Percentiles rank a stretch among this genome's conserved stretches.
These are phyloP conservation scores for Aspergillus sclerotioniger DNA, from an alignment of 495 filamentous ascomycete species.

Conservation along the genomic window DNA sequence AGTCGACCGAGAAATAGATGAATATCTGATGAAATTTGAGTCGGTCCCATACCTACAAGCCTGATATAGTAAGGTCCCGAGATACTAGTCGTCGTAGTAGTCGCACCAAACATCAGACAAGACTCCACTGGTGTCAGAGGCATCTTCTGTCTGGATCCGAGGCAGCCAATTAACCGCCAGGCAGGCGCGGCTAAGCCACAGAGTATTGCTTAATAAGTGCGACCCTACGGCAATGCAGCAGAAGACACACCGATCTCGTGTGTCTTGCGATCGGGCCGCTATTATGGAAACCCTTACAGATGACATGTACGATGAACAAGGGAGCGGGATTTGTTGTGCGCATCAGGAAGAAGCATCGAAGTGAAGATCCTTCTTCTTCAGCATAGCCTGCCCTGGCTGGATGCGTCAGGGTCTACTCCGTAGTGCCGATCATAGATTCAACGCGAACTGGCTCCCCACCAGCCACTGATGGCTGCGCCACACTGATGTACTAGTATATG, in stretches of 20 bases:
- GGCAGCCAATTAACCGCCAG: not conserved
- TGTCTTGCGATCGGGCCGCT: slow-evolving; percentile 13
- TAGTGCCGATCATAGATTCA: not conserved
- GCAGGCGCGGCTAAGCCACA: not conserved
- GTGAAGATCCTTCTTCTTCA: slow-evolving; percentile 2
- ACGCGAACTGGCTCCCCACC: not conserved
- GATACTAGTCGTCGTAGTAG: not conserved
- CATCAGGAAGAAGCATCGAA: not conserved
- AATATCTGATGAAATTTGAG: not conserved
- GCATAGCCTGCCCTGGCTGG: not conserved
- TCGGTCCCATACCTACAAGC: not conserved
- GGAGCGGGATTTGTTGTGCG: not conserved
- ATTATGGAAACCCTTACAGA: slow-evolving; percentile 16
- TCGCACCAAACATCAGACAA: not conserved
- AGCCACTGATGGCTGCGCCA: slow-evolving; percentile 1
- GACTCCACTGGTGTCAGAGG: slow-evolving; percentile 3
- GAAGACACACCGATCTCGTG: slow-evolving; percentile 16
- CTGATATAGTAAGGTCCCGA: not conserved
- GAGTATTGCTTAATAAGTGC: not conserved
- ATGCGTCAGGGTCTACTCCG: not conserved
- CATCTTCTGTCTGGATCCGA: not conserved
- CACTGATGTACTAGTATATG: not conserved
- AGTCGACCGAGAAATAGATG: not conserved
- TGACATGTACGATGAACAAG: slow-evolving; percentile 16
- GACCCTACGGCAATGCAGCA: not conserved